A percentile compares a stretch with the other conserved stretches of the same genome.
These are phyloP conservation scores for Elongisporangium prolatum DNA, from an alignment of 352 stramenopile species.

Conservation along the genomic window DNA sequence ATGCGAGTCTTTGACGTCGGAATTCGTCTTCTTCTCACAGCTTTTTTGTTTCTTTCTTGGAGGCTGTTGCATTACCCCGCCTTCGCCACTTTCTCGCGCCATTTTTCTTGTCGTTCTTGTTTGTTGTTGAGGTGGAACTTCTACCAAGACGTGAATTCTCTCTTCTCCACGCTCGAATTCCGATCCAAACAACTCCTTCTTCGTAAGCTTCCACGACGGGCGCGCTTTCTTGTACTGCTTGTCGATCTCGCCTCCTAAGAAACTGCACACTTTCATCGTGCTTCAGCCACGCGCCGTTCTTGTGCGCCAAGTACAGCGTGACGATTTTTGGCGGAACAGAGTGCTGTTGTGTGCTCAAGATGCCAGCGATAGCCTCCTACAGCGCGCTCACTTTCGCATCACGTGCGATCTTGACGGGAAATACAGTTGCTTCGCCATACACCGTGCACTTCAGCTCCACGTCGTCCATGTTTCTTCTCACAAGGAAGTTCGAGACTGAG, in stretches of 20 bases:
- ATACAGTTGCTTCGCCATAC: conserved; percentile 5
- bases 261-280: conserved; percentile 8
- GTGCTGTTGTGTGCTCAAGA: too few relatives aligned
- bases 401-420: conserved; percentile 4
- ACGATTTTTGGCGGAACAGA: too few relatives aligned
- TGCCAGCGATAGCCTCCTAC: conserved; percentile 3
- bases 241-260: conserved; percentile 10
- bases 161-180: conserved; percentile 14
- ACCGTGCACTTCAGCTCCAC: conserved; percentile 8
- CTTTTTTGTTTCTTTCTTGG: too few relatives aligned
- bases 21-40: too few relatives aligned
- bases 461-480: conserved; percentile 5
- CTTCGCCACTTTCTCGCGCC: too few relatives aligned
- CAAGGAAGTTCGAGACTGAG: too few relatives aligned
- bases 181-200: conserved; percentile 14
- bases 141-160: conserved; percentile 18
- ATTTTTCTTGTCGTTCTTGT: too few relatives aligned
- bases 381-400: conserved; percentile 6
- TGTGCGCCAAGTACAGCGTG: too few relatives aligned
- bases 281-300: conserved; percentile 12
- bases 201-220: conserved; percentile 11
- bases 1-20: too few relatives aligned
- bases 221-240: conserved; percentile 11
- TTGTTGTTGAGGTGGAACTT: too few relatives aligned
- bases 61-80: too few relatives aligned